phyloP scores from a whole-genome alignment of 2,329 filamentous ascomycete species.

The Trichoderma cornu-damae region DNA sequence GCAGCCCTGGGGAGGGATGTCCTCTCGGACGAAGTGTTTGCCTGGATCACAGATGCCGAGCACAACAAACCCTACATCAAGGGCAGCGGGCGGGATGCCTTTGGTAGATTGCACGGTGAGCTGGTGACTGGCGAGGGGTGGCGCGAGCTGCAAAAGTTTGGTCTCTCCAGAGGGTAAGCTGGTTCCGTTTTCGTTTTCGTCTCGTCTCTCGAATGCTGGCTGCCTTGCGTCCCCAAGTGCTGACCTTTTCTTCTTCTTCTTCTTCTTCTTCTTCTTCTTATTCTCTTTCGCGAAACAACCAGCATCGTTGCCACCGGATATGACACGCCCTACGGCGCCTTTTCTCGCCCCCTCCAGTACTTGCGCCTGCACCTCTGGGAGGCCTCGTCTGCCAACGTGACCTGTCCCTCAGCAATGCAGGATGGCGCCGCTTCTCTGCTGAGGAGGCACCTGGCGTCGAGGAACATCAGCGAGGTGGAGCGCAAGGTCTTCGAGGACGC shows the following conservation, averaged over 20 bases:
- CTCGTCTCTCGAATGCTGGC: too few species aligned
- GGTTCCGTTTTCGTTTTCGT: neutral
- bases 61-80: slow-evolving; percentile 56
- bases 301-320: slow-evolving; percentile 57
- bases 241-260: too few species aligned
- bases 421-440: slow-evolving; percentile 55
- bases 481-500: slow-evolving; percentile 47
- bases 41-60: slow-evolving; percentile 59
- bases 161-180: slow-evolving; percentile 47
- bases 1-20: slow-evolving; percentile 47
- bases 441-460: slow-evolving; percentile 38
- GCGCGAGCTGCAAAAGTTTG: slow-evolving; percentile 56
- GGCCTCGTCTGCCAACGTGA: slow-evolving; percentile 54
- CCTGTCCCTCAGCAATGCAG: slow-evolving; percentile 63
- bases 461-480: slow-evolving; percentile 28
- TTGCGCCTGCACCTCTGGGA: slow-evolving; percentile 54
- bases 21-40: slow-evolving; percentile 49
- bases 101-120: slow-evolving; percentile 54
- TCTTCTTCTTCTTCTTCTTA: too few species aligned
- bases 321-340: slow-evolving; percentile 45
- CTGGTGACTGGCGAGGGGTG: slow-evolving; percentile 63
- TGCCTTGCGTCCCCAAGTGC: neutral
- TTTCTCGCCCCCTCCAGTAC: slow-evolving; percentile 56
- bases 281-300: neutral
- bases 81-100: slow-evolving; percentile 53